Percentiles rank a stretch among this genome's conserved stretches.
Conservation (phyloP, 768 basidiomycete species). For the Podaxis mareebaensis region DNA sequence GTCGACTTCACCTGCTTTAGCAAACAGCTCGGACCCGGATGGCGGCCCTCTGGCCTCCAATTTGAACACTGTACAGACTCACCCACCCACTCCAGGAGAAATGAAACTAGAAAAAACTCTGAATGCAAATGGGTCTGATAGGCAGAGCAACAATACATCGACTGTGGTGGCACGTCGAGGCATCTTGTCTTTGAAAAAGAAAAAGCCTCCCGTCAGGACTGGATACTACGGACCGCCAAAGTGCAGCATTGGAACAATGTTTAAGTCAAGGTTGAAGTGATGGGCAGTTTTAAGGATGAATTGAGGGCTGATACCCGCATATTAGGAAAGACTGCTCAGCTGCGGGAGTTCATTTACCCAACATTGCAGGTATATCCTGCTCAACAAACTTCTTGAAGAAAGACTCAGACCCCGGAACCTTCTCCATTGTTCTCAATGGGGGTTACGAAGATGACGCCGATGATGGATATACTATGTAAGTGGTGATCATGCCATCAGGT, state of each 20-base stretch:
- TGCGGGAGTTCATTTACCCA: constrained; percentile 28
- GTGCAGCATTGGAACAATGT: constrained; percentile 12
- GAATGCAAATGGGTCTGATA: neutral
- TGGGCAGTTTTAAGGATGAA: neutral
- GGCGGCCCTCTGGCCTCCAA: neutral
- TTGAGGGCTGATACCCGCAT: neutral
- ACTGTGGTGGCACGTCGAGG: neutral
- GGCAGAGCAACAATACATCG: neutral
- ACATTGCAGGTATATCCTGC: constrained; percentile 38
- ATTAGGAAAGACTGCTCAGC: constrained; percentile 27
- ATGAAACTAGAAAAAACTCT: neutral
- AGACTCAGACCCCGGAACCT: constrained; percentile 30
- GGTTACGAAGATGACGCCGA: constrained; percentile 44
- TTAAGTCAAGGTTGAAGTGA: constrained; percentile 5
- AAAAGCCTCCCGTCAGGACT: neutral
- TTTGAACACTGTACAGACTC: too few relatives aligned
- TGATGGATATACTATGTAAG: constrained; percentile 38
- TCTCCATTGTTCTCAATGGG: constrained; percentile 40
- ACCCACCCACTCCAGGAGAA: neutral
- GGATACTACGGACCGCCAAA: constrained; percentile 10
- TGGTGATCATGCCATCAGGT: neutral
- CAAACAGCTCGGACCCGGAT: neutral
- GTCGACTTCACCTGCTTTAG: neutral
- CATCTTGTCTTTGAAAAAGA: constrained; percentile 2
- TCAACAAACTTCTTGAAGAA: constrained; percentile 3